Conservation (phyloP, 768 basidiomycete species). For the Phaeotremella skinneri region DNA sequence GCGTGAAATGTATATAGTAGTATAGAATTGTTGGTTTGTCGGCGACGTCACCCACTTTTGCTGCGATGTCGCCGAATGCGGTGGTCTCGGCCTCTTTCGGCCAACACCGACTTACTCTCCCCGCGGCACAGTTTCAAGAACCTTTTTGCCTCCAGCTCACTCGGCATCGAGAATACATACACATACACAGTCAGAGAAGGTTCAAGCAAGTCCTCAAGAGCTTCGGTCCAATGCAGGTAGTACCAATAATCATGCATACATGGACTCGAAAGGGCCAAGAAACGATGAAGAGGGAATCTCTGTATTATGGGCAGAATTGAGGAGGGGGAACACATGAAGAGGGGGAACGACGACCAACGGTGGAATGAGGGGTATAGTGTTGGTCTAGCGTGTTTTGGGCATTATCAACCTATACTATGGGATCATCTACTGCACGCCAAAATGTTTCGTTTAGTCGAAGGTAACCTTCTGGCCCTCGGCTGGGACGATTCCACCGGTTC, state of each 20-base stretch:
- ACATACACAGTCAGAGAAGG: too few species aligned
- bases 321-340: not conserved
- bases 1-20: too few species aligned
- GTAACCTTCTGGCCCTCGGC: conserved; percentile 59
- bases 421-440: conserved; percentile 2
- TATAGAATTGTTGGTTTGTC: too few species aligned
- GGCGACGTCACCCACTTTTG: too few species aligned
- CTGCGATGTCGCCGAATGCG: too few species aligned
- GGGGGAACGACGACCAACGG: not conserved
- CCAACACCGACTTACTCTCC: too few species aligned
- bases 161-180: too few species aligned
- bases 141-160: too few species aligned
- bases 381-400: not conserved
- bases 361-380: not conserved
- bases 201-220: too few species aligned
- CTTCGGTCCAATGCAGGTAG: too few species aligned
- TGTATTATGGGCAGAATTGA: not conserved
- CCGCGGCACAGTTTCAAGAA: too few species aligned
- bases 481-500: conserved; percentile 65
- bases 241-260: conserved; percentile 1
- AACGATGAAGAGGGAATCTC: not conserved
- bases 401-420: not conserved
- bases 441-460: conserved; percentile 49
- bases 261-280: not conserved
- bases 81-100: too few species aligned